phyloP scores from a whole-genome alignment of 441 rosid species.

The Eugenia klotzschiana region DNA sequence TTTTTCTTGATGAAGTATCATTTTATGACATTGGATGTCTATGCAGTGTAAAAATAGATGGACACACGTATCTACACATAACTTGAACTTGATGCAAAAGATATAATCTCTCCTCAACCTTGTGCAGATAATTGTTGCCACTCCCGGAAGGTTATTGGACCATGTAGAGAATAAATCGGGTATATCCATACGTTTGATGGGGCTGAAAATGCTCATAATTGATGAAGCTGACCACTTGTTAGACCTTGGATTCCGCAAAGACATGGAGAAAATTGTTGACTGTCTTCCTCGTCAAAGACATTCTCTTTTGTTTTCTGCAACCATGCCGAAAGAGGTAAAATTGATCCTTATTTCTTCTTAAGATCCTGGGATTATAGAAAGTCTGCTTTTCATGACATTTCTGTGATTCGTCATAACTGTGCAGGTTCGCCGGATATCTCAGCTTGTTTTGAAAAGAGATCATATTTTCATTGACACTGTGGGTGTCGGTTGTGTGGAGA shows the following conservation, averaged over 20 bases:
- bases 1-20: neutral
- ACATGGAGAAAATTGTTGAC: conserved; percentile 77
- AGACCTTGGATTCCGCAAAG: conserved; percentile 87
- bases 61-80: neutral
- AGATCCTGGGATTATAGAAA: neutral
- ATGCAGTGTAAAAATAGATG: neutral
- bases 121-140: conserved; percentile 72
- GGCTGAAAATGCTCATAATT: conserved; percentile 68
- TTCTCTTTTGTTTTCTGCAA: conserved; percentile 78
- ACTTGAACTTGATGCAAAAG: neutral
- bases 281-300: conserved; percentile 80
- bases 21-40: neutral
- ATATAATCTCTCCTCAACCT: conserved; percentile 1
- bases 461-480: conserved; percentile 68
- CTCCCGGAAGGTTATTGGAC: conserved; percentile 92
- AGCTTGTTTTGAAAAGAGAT: conserved; percentile 81
- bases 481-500: conserved; percentile 68
- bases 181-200: conserved; percentile 68
- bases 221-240: conserved; percentile 92
- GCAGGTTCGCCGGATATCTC: conserved; percentile 86
- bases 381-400: neutral
- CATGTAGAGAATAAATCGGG: conserved; percentile 82
- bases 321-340: conserved; percentile 81
- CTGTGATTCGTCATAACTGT: neutral
- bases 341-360: neutral